A percentile compares a stretch with the other conserved stretches of the same genome.
Evolutionary conservation across 345 rosid genomes (phyloP).

Genomic region (Gossypium turneri): DNA sequence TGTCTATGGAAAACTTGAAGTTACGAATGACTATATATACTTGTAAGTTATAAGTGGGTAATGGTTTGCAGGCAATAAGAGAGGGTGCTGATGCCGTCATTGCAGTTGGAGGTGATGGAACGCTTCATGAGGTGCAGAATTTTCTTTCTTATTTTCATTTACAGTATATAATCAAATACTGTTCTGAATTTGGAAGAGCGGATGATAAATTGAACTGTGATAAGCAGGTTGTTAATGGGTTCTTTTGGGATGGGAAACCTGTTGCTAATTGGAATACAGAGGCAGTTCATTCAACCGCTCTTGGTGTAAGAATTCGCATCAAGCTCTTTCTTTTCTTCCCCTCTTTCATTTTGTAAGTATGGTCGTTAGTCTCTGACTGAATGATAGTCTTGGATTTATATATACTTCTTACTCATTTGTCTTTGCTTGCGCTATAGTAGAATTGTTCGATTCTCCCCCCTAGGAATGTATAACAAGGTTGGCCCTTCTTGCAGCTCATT

Average conservation of each 20-base stretch:
- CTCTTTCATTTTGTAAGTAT: slow-evolving; percentile 7
- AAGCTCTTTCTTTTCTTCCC: neutral
- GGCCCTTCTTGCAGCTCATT: slow-evolving; percentile 55
- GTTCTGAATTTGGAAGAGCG: neutral
- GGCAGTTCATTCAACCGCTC: slow-evolving; percentile 62
- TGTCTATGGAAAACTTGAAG: slow-evolving; percentile 1
- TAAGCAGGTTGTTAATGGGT: slow-evolving; percentile 86
- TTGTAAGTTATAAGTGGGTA: slow-evolving; percentile 13
- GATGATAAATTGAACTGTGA: neutral
- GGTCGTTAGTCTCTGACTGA: slow-evolving; percentile 3
- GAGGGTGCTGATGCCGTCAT: slow-evolving; percentile 94
- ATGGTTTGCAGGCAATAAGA: slow-evolving; percentile 61
- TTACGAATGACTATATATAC: neutral
- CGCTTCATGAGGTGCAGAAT: slow-evolving; percentile 75
- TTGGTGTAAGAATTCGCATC: slow-evolving; percentile 60
- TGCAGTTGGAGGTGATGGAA: slow-evolving; percentile 99
- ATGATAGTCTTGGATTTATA: slow-evolving; percentile 1
- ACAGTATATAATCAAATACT: neutral
- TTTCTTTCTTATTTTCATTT: slow-evolving; percentile 6
- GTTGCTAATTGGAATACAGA: slow-evolving; percentile 43
- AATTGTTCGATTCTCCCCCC: neutral
- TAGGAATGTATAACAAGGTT: slow-evolving; percentile 19
- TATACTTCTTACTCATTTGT: slow-evolving; percentile 4
- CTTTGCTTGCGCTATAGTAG: neutral
- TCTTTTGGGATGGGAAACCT: slow-evolving; percentile 80